A percentile compares a stretch with the other conserved stretches of the same genome.
These are phyloP conservation scores for Scenedesmus sp. DNA, from an alignment of 163 green algal genomes.

Conservation along the genomic window DNA sequence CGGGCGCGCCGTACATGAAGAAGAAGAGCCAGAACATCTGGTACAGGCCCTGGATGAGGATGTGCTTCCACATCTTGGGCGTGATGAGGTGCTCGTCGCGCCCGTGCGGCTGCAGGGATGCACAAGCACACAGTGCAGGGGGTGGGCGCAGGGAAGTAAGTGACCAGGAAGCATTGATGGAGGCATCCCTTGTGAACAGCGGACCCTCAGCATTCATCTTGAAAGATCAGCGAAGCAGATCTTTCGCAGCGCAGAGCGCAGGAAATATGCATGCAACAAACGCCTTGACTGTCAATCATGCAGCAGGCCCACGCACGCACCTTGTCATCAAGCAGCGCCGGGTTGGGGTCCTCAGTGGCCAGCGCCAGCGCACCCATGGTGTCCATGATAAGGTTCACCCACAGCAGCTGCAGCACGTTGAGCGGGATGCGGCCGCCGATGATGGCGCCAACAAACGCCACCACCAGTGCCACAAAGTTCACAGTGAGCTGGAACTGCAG, in stretches of 20 bases:
- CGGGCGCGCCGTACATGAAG: slow-evolving; percentile 86
- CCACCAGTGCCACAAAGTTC: slow-evolving; percentile 96
- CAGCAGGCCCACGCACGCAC: not conserved
- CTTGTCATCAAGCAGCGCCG: slow-evolving; percentile 81
- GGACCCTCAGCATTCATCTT: no score
- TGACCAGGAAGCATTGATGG: no score
- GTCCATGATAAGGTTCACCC: slow-evolving; percentile 99
- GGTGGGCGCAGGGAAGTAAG: no score
- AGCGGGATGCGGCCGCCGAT: slow-evolving; percentile 88
- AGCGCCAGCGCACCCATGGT: slow-evolving; percentile 88
- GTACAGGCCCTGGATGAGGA: slow-evolving; percentile 86
- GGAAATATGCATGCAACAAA: no score
- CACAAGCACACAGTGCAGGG: not conserved
- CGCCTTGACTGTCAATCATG: not conserved
- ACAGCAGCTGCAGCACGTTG: slow-evolving; percentile 97
- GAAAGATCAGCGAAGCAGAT: not conserved
- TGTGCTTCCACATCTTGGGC: slow-evolving; percentile 96
- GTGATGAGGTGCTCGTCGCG: slow-evolving; percentile 92
- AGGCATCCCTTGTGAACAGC: not conserved
- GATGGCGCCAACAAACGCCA: slow-evolving; percentile 95
- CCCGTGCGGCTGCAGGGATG: slow-evolving; percentile 82
- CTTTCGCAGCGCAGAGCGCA: not conserved
- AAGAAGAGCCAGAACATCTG: slow-evolving; percentile 92
- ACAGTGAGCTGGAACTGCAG: slow-evolving; percentile 89
- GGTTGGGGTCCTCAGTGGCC: slow-evolving; percentile 95